phyloP scores from a whole-genome alignment of 208 protist species.

The Wallacemonas sp. region DNA sequence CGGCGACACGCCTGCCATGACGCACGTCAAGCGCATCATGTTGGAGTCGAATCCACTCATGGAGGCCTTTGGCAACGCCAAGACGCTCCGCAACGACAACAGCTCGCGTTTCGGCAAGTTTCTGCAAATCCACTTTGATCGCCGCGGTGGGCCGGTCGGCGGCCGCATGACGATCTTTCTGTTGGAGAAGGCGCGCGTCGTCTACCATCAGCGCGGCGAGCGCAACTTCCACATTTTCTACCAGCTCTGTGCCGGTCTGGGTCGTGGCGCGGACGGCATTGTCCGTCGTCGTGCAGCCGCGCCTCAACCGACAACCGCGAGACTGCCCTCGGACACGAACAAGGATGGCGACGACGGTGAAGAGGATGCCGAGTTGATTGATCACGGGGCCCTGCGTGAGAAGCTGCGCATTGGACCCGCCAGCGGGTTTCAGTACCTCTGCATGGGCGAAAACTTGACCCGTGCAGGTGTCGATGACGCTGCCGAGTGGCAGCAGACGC shows the following conservation, averaged over 20 bases:
- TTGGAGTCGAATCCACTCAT: constrained; percentile 91
- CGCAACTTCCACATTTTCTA: constrained; percentile 97
- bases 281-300: too few relatives aligned
- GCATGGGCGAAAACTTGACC: constrained; percentile 44
- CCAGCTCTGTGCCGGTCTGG: constrained; percentile 79
- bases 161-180: constrained; percentile 90
- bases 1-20: constrained; percentile 76
- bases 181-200: constrained; percentile 91
- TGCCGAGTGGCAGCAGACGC: constrained; percentile 72
- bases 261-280: constrained; percentile 9
- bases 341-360: neutral
- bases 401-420: constrained; percentile 34
- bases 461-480: constrained; percentile 87
- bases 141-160: constrained; percentile 75
- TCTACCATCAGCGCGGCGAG: constrained; percentile 85
- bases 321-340: too few relatives aligned
- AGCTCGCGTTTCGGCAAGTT: constrained; percentile 94
- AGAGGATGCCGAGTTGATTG: neutral
- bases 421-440: constrained; percentile 73
- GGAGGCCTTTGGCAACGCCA: constrained; percentile 94
- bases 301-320: too few relatives aligned
- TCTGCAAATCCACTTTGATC: constrained; percentile 90
- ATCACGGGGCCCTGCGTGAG: constrained; percentile 41
- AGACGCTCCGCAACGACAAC: constrained; percentile 93
- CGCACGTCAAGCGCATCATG: constrained; percentile 92